These are phyloP conservation scores for Xylaria flabelliformis DNA, from an alignment of 495 filamentous ascomycete genomes.

Conservation along the genomic window DNA sequence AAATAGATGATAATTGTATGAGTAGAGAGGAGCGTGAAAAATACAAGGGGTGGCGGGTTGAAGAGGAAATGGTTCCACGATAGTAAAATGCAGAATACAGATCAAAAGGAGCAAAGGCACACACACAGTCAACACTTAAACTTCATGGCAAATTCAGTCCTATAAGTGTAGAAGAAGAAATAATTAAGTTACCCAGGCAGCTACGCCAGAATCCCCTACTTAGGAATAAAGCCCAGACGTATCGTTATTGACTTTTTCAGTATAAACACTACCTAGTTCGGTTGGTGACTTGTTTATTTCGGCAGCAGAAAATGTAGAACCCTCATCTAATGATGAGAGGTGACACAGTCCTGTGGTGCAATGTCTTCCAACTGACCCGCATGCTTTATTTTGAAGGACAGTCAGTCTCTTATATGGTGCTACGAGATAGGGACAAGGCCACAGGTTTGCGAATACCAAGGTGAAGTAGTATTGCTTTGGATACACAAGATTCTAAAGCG, in stretches of 20 bases:
- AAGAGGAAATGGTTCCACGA: background rate
- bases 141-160: background rate
- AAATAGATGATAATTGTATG: background rate
- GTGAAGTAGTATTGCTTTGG: background rate
- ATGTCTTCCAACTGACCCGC: background rate
- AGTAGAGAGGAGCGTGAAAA: background rate
- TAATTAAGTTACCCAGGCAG: background rate
- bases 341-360: background rate
- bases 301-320: background rate
- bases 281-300: background rate
- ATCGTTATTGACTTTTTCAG: background rate
- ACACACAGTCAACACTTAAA: background rate
- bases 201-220: background rate
- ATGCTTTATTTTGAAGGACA: background rate
- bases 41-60: background rate
- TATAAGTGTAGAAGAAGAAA: background rate
- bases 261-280: background rate
- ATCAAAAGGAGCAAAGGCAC: background rate
- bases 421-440: background rate
- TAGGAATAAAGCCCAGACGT: background rate
- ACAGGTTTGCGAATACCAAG: background rate
- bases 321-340: background rate
- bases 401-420: background rate
- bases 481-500: conserved; percentile 1
- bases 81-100: background rate